Conservation (phyloP, 768 basidiomycete species). For the Pleurotus ostreatus region DNA sequence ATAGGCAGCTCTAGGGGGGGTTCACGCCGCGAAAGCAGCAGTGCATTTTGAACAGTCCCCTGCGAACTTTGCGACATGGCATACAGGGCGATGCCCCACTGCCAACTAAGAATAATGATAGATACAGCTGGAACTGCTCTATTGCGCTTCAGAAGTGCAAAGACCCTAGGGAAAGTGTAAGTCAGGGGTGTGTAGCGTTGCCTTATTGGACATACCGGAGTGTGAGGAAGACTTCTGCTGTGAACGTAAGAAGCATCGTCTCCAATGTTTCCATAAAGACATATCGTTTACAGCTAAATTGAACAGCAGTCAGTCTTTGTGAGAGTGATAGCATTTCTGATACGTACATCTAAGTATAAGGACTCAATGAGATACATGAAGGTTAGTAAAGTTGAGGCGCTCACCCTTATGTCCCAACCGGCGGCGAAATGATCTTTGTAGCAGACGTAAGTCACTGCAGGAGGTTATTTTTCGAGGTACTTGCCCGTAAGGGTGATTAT, state of each 20-base stretch:
- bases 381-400: no score
- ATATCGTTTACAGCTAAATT: slow-evolving; percentile 9
- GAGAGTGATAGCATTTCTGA: no score
- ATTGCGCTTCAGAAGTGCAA: slow-evolving; percentile 7
- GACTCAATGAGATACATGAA: no score
- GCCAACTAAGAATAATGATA: slow-evolving; percentile 4
- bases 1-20: neutral
- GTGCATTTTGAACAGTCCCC: slow-evolving; percentile 3
- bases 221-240: slow-evolving; percentile 8
- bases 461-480: neutral
- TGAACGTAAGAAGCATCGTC: slow-evolving; percentile 9
- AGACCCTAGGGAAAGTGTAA: neutral
- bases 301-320: neutral
- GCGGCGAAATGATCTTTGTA: neutral
- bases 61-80: slow-evolving; percentile 4
- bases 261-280: slow-evolving; percentile 10
- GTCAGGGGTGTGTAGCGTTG: neutral
- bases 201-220: neutral
- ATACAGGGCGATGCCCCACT: slow-evolving; percentile 7
- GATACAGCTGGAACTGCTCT: neutral
- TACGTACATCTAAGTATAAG: no score
- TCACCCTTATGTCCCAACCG: neutral
- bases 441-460: neutral
- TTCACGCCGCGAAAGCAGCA: neutral
- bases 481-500: neutral